Evolutionary conservation across 148 eudicot species (phyloP).

Genomic region (Vaccinium myrtillus): DNA sequence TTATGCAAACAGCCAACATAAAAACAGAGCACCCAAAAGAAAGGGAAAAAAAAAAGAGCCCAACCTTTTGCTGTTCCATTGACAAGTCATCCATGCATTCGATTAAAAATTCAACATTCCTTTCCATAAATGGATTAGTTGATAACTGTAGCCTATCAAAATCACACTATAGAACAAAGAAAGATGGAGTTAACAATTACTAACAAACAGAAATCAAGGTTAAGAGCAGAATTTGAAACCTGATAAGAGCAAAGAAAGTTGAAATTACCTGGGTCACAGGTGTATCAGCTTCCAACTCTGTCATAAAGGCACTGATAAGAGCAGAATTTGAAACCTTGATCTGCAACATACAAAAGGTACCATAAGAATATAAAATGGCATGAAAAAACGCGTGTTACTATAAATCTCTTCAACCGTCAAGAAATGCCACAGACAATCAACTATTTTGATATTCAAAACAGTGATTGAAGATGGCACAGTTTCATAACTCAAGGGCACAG

Average conservation of each 20-base stretch:
- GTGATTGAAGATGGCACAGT: not conserved
- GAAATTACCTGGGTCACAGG: slow-evolving; percentile 77
- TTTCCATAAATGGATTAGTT: slow-evolving; percentile 73
- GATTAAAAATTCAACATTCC: slow-evolving; percentile 82
- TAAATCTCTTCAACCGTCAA: not conserved
- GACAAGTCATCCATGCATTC: slow-evolving; percentile 93
- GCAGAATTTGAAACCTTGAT: slow-evolving; percentile 96
- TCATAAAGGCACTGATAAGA: slow-evolving; percentile 94
- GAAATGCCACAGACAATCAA: not conserved
- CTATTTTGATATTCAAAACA: not conserved
- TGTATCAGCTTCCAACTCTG: slow-evolving; percentile 80
- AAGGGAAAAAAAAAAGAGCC: slow-evolving; percentile 4
- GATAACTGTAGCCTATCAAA: slow-evolving; percentile 77
- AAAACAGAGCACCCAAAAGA: not conserved
- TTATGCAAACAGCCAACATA: slow-evolving; percentile 14
- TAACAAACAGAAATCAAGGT: not conserved
- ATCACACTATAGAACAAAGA: slow-evolving; percentile 56
- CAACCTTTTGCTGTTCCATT: slow-evolving; percentile 82
- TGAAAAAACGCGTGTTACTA: not conserved
- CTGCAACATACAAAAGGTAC: slow-evolving; percentile 34
- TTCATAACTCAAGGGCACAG: slow-evolving; percentile 1
- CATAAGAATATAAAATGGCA: not conserved
- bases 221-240: not conserved
- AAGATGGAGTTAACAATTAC: slow-evolving; percentile 7
- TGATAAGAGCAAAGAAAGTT: no score